Evolutionary conservation across 2,329 filamentous ascomycete genomes (phyloP).

Genomic region (Pyricularia pennisetigena): DNA sequence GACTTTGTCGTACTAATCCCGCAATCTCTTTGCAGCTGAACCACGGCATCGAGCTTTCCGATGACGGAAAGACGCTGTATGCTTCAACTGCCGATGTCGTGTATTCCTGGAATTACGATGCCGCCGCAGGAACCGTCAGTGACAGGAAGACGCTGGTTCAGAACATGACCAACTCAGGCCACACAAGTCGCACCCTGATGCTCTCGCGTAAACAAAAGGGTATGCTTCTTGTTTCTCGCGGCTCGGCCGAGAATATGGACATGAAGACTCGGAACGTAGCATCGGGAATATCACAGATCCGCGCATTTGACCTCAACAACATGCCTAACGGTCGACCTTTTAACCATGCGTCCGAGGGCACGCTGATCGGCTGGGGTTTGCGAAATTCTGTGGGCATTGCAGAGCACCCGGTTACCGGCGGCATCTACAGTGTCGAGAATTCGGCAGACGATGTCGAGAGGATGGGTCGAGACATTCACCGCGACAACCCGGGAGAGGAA

Average conservation of each 20-base stretch:
- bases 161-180: conserved; percentile 53
- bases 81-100: conserved; percentile 49
- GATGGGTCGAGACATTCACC: conserved; percentile 45
- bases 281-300: conserved; percentile 58
- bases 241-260: conserved; percentile 56
- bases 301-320: conserved; percentile 38
- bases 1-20: background rate
- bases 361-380: conserved; percentile 51
- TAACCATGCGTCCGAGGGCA: conserved; percentile 37
- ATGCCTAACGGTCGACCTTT: conserved; percentile 20
- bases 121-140: conserved; percentile 32
- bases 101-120: conserved; percentile 56
- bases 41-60: conserved; percentile 44
- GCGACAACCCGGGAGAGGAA: conserved; percentile 62
- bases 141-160: conserved; percentile 42
- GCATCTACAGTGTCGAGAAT: conserved; percentile 12
- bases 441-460: conserved; percentile 35
- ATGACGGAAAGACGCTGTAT: conserved; percentile 42
- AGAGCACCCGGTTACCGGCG: conserved; percentile 25
- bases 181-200: conserved; percentile 58
- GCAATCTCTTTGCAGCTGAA: conserved; percentile 30
- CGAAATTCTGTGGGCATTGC: conserved; percentile 60
- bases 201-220: conserved; percentile 36
- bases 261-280: conserved; percentile 33
- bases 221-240: conserved; percentile 52